Conservation (phyloP, 2,329 filamentous ascomycete genomes). For the Xylaria sp. region DNA sequence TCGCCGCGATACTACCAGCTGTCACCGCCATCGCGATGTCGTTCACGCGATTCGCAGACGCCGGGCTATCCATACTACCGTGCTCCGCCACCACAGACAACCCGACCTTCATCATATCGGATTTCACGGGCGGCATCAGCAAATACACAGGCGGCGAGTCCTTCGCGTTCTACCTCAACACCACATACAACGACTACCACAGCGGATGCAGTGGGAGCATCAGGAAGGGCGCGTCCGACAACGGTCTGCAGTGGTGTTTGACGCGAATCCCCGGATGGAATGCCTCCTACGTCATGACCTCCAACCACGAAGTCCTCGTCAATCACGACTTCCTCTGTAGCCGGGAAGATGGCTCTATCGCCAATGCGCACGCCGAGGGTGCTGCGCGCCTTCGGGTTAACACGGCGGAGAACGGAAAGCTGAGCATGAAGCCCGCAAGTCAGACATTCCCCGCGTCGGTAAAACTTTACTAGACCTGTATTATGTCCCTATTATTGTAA, state of each 20-base stretch:
- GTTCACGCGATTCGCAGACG: slow-evolving; percentile 23
- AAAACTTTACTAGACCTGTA: slow-evolving; percentile 3
- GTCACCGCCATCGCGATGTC: slow-evolving; percentile 27
- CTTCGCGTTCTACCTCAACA: slow-evolving; percentile 29
- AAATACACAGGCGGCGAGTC: slow-evolving; percentile 29
- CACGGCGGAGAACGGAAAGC: slow-evolving; percentile 7
- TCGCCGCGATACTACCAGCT: slow-evolving; percentile 22
- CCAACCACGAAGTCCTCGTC: slow-evolving; percentile 20
- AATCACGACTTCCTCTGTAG: slow-evolving; percentile 27
- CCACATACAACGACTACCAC: slow-evolving; percentile 27
- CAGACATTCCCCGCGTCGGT: slow-evolving; percentile 14
- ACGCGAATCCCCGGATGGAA: slow-evolving; percentile 29
- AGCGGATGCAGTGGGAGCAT: slow-evolving; percentile 28
- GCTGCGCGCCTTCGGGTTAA: slow-evolving; percentile 10
- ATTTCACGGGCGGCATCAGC: slow-evolving; percentile 27
- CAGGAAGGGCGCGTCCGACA: slow-evolving; percentile 18
- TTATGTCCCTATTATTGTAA: too few relatives aligned
- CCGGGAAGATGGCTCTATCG: slow-evolving; percentile 15
- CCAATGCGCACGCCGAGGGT: slow-evolving; percentile 23
- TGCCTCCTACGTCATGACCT: slow-evolving; percentile 26
- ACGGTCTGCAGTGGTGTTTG: slow-evolving; percentile 27
- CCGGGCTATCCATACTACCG: slow-evolving; percentile 17
- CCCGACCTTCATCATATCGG: slow-evolving; percentile 21
- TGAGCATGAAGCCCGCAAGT: slow-evolving; percentile 14
- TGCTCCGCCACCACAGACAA: slow-evolving; percentile 9